A percentile compares a stretch with the other conserved stretches of the same genome.
These are phyloP conservation scores for Anisogramma anomala DNA, from an alignment of 2,329 filamentous ascomycete genomes.

Conservation along the genomic window DNA sequence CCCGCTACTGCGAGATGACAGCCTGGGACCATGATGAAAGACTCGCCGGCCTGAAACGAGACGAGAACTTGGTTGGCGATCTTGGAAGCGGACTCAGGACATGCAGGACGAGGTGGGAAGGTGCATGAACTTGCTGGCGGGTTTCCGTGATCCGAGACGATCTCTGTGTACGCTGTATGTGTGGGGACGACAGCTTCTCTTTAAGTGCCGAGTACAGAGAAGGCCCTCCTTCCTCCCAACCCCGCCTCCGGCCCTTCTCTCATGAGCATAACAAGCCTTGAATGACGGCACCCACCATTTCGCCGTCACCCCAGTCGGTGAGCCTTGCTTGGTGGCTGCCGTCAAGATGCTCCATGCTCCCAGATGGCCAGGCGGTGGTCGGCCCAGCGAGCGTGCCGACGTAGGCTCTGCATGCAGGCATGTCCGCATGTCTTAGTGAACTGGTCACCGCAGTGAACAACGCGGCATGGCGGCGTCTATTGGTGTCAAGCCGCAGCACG, in stretches of 20 bases:
- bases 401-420: neutral
- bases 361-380: too few species aligned
- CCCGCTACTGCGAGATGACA: conserved; percentile 3
- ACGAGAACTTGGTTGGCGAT: neutral
- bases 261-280: conserved; percentile 7
- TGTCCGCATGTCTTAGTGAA: neutral
- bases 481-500: neutral
- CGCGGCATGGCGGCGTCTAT: conserved; percentile 2
- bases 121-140: neutral
- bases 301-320: conserved; percentile 6
- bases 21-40: conserved; percentile 1
- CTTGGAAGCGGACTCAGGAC: neutral
- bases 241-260: conserved; percentile 5
- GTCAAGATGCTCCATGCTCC: conserved; percentile 1
- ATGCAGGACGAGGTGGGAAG: neutral
- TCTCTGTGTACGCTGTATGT: conserved; percentile 2
- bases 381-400: too few species aligned
- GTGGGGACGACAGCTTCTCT: conserved; percentile 5
- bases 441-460: conserved; percentile 1
- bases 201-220: conserved; percentile 4
- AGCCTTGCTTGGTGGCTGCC: conserved; percentile 4
- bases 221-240: neutral
- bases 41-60: neutral
- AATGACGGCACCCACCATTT: conserved; percentile 8
- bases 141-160: neutral